Evolutionary conservation across 1,139 yeast genomes (phyloP), one percentile per base, ranked within the genome.

Genomic region (Suhomyces bolitotheri): DNA sequence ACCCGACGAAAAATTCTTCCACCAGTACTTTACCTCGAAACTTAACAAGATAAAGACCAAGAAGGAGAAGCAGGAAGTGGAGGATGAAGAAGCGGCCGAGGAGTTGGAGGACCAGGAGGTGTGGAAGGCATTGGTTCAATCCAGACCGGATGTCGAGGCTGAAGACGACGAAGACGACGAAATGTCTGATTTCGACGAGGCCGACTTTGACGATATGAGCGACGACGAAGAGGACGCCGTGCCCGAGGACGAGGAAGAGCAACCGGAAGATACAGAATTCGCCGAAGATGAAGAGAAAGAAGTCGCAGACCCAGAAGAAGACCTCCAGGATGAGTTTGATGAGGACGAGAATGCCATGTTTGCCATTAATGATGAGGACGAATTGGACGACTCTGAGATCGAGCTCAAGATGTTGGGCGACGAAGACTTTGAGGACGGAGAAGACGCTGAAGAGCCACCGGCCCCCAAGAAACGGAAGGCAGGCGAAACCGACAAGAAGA

Each of bases 1-100:
- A 46, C 96, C 96, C 1, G 96, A 90, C 45, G 98, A 94, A 58
- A 68, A 77, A 53, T 92, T 92, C 66, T 89, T 89, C 75, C 80
- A 83, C 60, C 90, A 88, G 58, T 92, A 90, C 64, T 92, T 92
- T 62, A 71, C 80, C 19, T 69, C 76, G 22, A 82, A 83, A 55
- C 73, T 73, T 43, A 67, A 66, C 34, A 74, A 75, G 50, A 59
- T 73, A 26, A 66, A 62, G 37, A 46, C 56, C 22, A 64, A 61
- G 49, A 58, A 56, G 38, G 54, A 49, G 2, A 46, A 41, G 15
- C 50, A 42, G 9, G 46, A 32, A 6, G 46, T 49, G 4, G 56
- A 48, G 7, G 62, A 51, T 7, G 53, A 57, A 44, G 56, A 60
- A 43, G 56, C 60, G 43, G 83, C 70, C 21, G 76, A 72, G 31